Evolutionary conservation across 176 grass and related monocot genomes (phyloP).

Genomic region (Musa acuminata): DNA sequence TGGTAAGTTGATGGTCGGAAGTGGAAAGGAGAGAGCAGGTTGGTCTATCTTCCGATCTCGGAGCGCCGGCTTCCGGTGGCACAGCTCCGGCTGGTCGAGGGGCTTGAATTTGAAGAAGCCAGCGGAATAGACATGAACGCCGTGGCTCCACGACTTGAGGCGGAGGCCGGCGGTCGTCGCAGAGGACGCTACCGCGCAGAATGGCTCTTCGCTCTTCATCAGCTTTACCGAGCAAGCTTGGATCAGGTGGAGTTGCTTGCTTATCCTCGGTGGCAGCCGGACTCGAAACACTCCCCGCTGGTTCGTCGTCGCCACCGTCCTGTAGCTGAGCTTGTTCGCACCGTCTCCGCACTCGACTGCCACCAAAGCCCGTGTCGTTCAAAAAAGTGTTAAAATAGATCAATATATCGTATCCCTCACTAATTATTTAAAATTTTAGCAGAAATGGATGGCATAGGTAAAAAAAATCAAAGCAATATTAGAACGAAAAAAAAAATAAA

Average conservation of each 20-base stretch:
- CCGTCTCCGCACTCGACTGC: constrained; percentile 24
- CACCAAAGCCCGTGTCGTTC: constrained; percentile 1
- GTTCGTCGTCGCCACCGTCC: constrained; percentile 23
- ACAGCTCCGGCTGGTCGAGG: constrained; percentile 20
- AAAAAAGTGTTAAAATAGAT: too few species aligned
- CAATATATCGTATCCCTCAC: too few species aligned
- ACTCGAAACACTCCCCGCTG: constrained; percentile 19
- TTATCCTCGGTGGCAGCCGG: constrained; percentile 11
- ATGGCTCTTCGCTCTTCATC: constrained; percentile 19
- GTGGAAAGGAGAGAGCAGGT: constrained; percentile 16
- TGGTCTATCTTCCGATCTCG: constrained; percentile 13
- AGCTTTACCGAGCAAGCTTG: constrained; percentile 25
- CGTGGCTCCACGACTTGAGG: constrained; percentile 15
- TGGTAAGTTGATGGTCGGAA: constrained; percentile 8
- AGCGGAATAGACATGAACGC: constrained; percentile 29
- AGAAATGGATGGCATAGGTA: too few species aligned
- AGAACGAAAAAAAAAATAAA: too few species aligned
- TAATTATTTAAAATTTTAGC: too few species aligned
- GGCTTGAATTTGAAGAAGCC: constrained; percentile 30
- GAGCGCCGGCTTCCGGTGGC: background rate
- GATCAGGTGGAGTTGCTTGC: constrained; percentile 11
- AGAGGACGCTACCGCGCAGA: constrained; percentile 26
- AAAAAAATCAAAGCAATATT: too few species aligned
- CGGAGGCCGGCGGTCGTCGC: constrained; percentile 15
- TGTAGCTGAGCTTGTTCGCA: constrained; percentile 3